Evolutionary conservation across 176 grass and related monocot genomes (phyloP).

Genomic region (Rhynchospora pubera): DNA sequence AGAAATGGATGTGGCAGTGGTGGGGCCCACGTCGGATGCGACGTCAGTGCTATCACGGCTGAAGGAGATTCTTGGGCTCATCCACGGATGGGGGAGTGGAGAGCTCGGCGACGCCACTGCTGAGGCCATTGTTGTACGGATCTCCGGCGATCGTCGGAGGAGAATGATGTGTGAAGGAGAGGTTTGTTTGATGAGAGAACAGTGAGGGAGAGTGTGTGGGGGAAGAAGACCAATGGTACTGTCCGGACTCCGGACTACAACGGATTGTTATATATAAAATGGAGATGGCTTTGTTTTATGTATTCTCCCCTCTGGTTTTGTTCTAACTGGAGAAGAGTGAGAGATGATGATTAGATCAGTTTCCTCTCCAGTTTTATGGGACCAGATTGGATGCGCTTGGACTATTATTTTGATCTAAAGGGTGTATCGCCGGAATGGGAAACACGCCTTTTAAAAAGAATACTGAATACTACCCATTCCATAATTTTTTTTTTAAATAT

Average conservation of each 20-base stretch:
- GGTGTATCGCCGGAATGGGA: background rate
- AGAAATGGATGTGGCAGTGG: slow-evolving; percentile 2
- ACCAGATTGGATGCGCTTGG: background rate
- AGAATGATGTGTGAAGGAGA: background rate
- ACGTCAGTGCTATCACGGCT: slow-evolving; percentile 17
- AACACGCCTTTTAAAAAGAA: background rate
- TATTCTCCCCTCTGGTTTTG: background rate
- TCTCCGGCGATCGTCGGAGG: slow-evolving; percentile 3
- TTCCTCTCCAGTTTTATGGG: slow-evolving; percentile 18
- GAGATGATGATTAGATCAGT: background rate
- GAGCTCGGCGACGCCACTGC: slow-evolving; percentile 46
- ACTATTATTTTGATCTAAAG: background rate
- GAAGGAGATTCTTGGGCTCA: slow-evolving; percentile 50
- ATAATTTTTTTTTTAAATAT: background rate
- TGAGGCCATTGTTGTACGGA: slow-evolving; percentile 55
- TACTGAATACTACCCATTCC: background rate
- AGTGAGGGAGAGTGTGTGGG: background rate
- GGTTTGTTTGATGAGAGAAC: background rate
- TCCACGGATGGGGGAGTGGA: slow-evolving; percentile 28
- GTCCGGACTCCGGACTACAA: slow-evolving; percentile 1
- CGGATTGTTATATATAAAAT: slow-evolving; percentile 14
- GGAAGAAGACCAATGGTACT: background rate
- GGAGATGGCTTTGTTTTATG: slow-evolving; percentile 4
- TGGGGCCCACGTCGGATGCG: background rate
- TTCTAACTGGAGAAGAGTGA: background rate